Conservation (phyloP, 2,329 filamentous ascomycete species). For the Raffaelea albimanens region DNA sequence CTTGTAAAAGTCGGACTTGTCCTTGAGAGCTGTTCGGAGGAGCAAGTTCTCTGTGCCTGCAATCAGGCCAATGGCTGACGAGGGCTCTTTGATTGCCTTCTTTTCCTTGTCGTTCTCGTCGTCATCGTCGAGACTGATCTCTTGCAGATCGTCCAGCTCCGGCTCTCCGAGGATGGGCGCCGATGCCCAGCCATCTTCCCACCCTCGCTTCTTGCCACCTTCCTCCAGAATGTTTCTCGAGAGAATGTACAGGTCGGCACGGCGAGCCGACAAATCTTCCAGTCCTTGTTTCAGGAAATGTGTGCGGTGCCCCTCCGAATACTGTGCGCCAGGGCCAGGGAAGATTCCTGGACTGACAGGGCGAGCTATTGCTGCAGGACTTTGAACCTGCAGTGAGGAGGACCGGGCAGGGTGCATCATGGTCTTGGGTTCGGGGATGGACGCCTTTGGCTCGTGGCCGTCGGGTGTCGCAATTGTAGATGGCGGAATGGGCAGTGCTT, state of each 20-base stretch:
- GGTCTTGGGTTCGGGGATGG: conserved; percentile 59
- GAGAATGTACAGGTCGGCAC: conserved; percentile 73
- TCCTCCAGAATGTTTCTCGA: conserved; percentile 72
- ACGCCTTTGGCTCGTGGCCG: conserved; percentile 48
- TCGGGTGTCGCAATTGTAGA: conserved; percentile 39
- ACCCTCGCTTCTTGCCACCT: conserved; percentile 60
- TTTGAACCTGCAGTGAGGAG: conserved; percentile 46
- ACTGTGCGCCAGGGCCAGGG: conserved; percentile 35
- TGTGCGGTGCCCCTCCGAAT: conserved; percentile 29
- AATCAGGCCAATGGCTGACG: conserved; percentile 15
- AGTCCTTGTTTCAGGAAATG: conserved; percentile 55
- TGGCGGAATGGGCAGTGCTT: conserved; percentile 56
- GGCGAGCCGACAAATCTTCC: conserved; percentile 71
- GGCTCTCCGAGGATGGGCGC: conserved; percentile 40
- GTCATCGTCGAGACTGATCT: conserved; percentile 42
- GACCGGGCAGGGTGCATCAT: conserved; percentile 60
- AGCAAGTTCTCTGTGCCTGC: conserved; percentile 45
- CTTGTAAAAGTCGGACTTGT: conserved; percentile 53
- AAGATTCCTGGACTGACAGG: conserved; percentile 42
- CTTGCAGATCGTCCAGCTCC: conserved; percentile 24
- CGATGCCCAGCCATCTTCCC: conserved; percentile 67
- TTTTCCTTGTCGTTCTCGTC: conserved; percentile 34
- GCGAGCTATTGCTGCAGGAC: conserved; percentile 23
- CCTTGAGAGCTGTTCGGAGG: conserved; percentile 52
- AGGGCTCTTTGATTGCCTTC: conserved; percentile 21